Conservation (phyloP, 345 rosid genomes). For the Eucalyptus urophylla region DNA sequence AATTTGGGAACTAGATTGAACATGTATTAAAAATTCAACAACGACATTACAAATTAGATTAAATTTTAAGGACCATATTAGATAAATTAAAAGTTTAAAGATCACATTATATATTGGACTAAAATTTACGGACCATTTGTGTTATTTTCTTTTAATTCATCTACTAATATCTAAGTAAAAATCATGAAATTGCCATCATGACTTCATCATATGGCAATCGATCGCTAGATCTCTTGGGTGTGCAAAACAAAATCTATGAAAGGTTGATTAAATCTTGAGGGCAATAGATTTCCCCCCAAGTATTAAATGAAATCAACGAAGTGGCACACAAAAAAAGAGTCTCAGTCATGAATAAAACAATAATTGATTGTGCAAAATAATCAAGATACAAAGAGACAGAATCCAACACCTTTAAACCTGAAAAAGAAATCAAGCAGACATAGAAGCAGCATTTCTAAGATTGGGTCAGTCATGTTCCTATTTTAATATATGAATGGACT, state of each 20-base stretch:
- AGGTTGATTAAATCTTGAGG: not conserved
- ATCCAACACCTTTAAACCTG: not conserved
- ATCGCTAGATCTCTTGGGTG: not conserved
- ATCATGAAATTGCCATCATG: not conserved
- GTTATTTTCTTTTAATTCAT: not conserved
- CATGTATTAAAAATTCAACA: too few relatives aligned
- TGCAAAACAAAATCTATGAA: not conserved
- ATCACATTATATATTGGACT: not conserved
- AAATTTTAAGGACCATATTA: accelerated
- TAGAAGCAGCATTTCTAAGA: not conserved
- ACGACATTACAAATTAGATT: accelerated
- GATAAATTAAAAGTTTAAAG: too few relatives aligned
- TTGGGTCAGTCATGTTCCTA: not conserved
- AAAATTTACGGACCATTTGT: not conserved
- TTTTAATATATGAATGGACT: not conserved
- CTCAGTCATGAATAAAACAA: not conserved
- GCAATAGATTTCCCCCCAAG: not conserved
- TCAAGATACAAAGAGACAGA: not conserved
- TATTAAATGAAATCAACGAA: not conserved
- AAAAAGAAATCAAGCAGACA: not conserved
- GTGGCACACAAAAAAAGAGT: not conserved
- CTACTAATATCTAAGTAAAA: not conserved
- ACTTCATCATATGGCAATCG: not conserved
- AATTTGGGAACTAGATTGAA: too few relatives aligned
- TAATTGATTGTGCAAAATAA: not conserved